A percentile compares a stretch with the other conserved stretches of the same genome.
phyloP scores from a whole-genome alignment of 768 basidiomycete genomes.

The Coprinopsis cinerea region DNA sequence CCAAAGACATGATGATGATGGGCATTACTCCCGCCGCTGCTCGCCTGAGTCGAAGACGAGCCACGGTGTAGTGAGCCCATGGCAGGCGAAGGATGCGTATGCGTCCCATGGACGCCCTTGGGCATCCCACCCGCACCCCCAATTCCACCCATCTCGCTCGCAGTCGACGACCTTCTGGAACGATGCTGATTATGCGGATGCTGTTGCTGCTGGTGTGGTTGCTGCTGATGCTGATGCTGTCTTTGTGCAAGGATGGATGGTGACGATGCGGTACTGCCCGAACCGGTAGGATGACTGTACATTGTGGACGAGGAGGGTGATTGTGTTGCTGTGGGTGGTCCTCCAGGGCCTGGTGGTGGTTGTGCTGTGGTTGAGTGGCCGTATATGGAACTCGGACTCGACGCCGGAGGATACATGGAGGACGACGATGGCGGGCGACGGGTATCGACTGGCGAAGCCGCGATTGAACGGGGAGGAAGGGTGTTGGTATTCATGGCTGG shows the following conservation, averaged over 20 bases:
- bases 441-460: neutral
- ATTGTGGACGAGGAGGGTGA: neutral
- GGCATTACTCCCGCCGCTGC: neutral
- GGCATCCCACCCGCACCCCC: no score
- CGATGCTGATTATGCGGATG: neutral
- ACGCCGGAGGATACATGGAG: neutral
- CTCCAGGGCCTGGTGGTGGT: neutral
- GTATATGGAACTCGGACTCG: neutral
- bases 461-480: neutral
- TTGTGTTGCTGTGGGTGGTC: neutral
- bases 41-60: neutral
- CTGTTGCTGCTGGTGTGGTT: neutral
- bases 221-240: neutral
- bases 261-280: neutral
- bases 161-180: neutral
- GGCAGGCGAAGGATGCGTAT: neutral
- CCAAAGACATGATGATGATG: neutral
- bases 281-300: neutral
- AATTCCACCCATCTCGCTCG: neutral
- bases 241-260: neutral
- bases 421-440: neutral
- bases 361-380: neutral
- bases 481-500: neutral
- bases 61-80: slow-evolving; percentile 1
- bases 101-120: no score